Evolutionary conservation across 306 rosid genomes (phyloP), one percentile per base, ranked within the genome.

Genomic region (Quercus suber): DNA sequence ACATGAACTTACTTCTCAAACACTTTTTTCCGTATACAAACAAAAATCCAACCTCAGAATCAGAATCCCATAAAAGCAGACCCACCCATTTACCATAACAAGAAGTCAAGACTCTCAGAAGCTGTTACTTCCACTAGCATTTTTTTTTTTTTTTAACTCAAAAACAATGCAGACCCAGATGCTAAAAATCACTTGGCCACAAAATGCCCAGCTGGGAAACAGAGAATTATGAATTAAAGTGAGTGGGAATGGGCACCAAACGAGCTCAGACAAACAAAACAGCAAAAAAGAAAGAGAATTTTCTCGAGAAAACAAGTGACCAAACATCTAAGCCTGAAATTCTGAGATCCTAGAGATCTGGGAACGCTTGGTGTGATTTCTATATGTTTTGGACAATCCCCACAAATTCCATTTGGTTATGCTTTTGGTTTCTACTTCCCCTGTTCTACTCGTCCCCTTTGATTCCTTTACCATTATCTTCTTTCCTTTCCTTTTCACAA

Each of bases 271-370:
- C 68, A 81, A 85, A 73, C 76, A 85, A 81, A 87, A 73, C 74
- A 85, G 41, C 74, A 72, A 86, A 78, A n/a, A 81, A 60, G 81
- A 77, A 49, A 25, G 61, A 85, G 72, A 86, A 84, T 85, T 84
- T 86, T 76, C 89, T 78, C 83, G 79, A 82, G 87, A 86, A 82
- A 33, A 6, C 72, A 68, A 68, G 55, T 73, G 77, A 78, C 33
- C 78, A 81, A 61, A 68, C 41, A 53, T 79, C 21, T 49, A 77
- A 86, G 77, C 53, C 73, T 69, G 89, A 83, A 86, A 74, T 37
- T 83, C 79, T 83, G 93, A 87, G 91, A 90, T 84, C 92, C 88
- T 89, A 83, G 97, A 92, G 99, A 94, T 91, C 97, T 88, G 91
- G 78, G 88, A 86, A 78, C 33, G 84, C 63, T 73, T 76, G 78